These are phyloP conservation scores for Pneumocystis canis DNA, from an alignment of 1,139 yeast species.

Conservation along the genomic window DNA sequence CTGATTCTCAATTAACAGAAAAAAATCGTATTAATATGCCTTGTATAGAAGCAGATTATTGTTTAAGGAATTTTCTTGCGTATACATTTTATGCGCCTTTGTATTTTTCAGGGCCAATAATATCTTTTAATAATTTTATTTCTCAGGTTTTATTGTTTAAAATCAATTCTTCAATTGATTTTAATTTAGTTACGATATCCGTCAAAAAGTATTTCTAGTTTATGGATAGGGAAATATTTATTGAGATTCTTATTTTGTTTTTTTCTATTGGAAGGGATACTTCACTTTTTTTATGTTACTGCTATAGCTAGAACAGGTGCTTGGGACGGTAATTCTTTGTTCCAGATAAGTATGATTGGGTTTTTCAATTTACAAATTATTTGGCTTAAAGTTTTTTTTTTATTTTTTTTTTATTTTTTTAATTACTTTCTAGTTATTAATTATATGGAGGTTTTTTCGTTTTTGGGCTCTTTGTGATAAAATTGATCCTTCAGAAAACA, in stretches of 20 bases:
- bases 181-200: constrained; percentile 20
- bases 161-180: constrained; percentile 10
- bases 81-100: constrained; percentile 76
- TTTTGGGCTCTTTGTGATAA: constrained; percentile 85
- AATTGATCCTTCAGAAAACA: constrained; percentile 93
- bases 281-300: constrained; percentile 83
- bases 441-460: constrained; percentile 93
- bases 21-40: constrained; percentile 55
- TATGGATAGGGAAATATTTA: constrained; percentile 47
- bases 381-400: constrained; percentile 41
- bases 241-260: constrained; percentile 57
- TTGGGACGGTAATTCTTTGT: constrained; percentile 81
- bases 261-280: constrained; percentile 69
- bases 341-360: constrained; percentile 90
- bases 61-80: constrained; percentile 48
- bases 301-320: constrained; percentile 83
- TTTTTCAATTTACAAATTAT: constrained; percentile 75
- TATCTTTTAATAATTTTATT: constrained; percentile 81
- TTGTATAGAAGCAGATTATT: constrained; percentile 45
- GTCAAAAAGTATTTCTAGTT: constrained; percentile 38
- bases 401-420: neutral
- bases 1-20: constrained; percentile 34
- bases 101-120: constrained; percentile 85
- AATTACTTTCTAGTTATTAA: constrained; percentile 41
- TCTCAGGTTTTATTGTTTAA: constrained; percentile 42